Conservation (phyloP, 306 rosid genomes). For the Cercis canadensis region DNA sequence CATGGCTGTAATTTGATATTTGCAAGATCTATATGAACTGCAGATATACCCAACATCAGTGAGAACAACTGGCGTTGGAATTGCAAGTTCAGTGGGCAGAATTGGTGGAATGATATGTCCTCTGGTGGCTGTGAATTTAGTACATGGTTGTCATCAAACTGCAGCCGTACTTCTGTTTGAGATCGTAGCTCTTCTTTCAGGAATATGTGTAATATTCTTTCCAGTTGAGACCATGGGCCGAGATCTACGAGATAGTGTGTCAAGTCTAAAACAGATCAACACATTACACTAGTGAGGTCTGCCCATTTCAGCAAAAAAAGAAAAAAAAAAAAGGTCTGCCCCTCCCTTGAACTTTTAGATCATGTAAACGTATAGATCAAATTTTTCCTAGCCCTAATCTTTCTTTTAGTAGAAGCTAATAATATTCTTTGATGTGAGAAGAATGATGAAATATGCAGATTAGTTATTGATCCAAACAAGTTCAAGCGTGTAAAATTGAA, state of each 20-base stretch:
- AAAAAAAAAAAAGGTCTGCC: too few species aligned
- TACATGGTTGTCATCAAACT: slow-evolving; percentile 89
- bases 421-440: too few species aligned
- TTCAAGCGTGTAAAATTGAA: too few species aligned
- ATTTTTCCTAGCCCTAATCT: not conserved
- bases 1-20: slow-evolving; percentile 29
- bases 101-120: slow-evolving; percentile 95
- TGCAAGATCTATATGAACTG: slow-evolving; percentile 44
- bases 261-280: slow-evolving; percentile 31
- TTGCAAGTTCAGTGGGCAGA: slow-evolving; percentile 88
- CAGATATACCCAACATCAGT: slow-evolving; percentile 92
- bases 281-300: slow-evolving; percentile 25
- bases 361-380: slow-evolving; percentile 12
- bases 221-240: slow-evolving; percentile 92
- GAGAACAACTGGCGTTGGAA: slow-evolving; percentile 91
- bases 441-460: too few species aligned
- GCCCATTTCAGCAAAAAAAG: too few species aligned
- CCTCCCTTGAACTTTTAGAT: not conserved
- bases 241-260: slow-evolving; percentile 63
- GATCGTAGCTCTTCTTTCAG: slow-evolving; percentile 74
- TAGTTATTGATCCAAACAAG: too few species aligned
- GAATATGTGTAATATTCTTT: slow-evolving; percentile 73
- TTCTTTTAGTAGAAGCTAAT: too few species aligned
- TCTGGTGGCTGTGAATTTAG: slow-evolving; percentile 84
- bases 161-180: slow-evolving; percentile 73